Base-by-base conservation (phyloP, 2,329 filamentous ascomycete genomes). In the Diaporthe citriasiana region DNA sequence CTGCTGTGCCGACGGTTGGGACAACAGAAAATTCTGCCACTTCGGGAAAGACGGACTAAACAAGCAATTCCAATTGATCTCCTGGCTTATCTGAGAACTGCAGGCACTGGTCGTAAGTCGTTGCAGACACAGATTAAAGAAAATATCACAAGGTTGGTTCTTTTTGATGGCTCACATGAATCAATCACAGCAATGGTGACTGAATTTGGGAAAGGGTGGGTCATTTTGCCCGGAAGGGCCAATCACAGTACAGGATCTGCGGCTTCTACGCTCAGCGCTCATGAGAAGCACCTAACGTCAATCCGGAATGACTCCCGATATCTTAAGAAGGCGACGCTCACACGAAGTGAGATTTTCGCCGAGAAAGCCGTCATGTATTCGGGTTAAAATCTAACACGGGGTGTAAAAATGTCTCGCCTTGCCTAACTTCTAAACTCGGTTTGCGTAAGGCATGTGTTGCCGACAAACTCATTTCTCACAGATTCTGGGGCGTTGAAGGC, bases 161-260 rank as follows among this genome's bases (percentile, higher is more conserved):
- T 7, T 50, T 51, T 66, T 38, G 45, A 50, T 51, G 60, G 60
- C 60, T 66, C 60, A 66, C 60, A 66, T 66, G 60, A 66, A 68
- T 40, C 63, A 53, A n/a, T n/a, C n/a, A n/a, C n/a, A n/a, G n/a
- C n/a, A n/a, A 40, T 40, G 30, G 27, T 71, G 55, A 51, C 56
- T 71, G 69, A 40, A 63, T 71, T 63, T 59, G 56, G 69, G 47
- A 40, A 51, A 51, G 19, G 45, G 57, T 63, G 25, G 45, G 33
- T 8, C 45, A 8, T 4, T 51, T 22, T 38, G n/a, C n/a, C n/a
- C n/a, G n/a, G n/a, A n/a, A n/a, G 19, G 45, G 69, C 69, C 69
- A 71, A 71, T 60, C 55, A 71, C 13, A 12, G 10, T 6, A 27
- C 15, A n/a, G n/a, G 55, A 51, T 51, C n/a, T 40, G 9, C 17